Percentiles rank a stretch among this genome's conserved stretches.
Conservation (phyloP, 352 stramenopile species). For the Phytophthora foliorum region DNA sequence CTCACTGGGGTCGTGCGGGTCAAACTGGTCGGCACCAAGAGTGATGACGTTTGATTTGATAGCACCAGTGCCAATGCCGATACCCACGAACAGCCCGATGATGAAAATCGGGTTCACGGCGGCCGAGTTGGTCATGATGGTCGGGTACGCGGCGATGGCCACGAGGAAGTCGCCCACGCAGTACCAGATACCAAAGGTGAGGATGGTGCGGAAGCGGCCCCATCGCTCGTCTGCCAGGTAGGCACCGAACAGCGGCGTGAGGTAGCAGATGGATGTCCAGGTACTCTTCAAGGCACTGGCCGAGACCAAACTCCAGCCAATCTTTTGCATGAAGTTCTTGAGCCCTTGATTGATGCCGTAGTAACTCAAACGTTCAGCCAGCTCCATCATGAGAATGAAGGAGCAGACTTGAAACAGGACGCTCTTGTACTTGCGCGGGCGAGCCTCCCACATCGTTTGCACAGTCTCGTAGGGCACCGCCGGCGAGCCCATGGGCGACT, state of each 20-base stretch:
- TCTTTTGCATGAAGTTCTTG: constrained; percentile 87
- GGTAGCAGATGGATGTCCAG: constrained; percentile 75
- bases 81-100: constrained; percentile 61
- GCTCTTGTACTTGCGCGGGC: constrained; percentile 68
- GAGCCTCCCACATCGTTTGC: constrained; percentile 54
- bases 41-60: constrained; percentile 79
- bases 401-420: constrained; percentile 64
- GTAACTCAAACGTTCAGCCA: constrained; percentile 79
- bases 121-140: constrained; percentile 43
- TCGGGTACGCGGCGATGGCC: constrained; percentile 54
- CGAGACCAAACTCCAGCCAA: constrained; percentile 69
- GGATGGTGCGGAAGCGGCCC: constrained; percentile 68
- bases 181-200: constrained; percentile 67
- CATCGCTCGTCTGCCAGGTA: constrained; percentile 72
- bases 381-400: constrained; percentile 77
- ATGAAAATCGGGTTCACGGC: constrained; percentile 61
- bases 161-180: constrained; percentile 65
- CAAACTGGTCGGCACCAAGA: constrained; percentile 69
- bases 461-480: constrained; percentile 26
- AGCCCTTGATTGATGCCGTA: constrained; percentile 89
- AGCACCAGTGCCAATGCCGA: constrained; percentile 51
- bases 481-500: constrained; percentile 38
- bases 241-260: constrained; percentile 66
- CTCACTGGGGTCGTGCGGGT: constrained; percentile 56
- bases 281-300: constrained; percentile 69